phyloP scores from a whole-genome alignment of 208 protist genomes.

The Trypanosoma vivax region DNA sequence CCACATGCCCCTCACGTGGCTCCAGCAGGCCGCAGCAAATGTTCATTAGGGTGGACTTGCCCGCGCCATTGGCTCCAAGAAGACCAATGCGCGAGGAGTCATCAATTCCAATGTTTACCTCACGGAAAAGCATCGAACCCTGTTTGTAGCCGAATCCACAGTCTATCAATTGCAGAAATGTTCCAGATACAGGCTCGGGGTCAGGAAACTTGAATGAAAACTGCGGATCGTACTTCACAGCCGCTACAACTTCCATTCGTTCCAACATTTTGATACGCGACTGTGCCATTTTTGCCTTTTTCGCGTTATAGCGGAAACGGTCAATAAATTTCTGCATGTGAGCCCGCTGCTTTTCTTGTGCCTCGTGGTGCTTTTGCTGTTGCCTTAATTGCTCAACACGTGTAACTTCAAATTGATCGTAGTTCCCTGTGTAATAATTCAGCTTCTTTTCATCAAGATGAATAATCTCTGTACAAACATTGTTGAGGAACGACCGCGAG shows the following conservation, averaged over 20 bases:
- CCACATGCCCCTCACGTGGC: conserved; percentile 70
- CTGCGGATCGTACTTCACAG: conserved; percentile 81
- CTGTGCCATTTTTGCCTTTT: conserved; percentile 90
- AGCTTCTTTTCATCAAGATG: conserved; percentile 83
- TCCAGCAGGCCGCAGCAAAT: conserved; percentile 78
- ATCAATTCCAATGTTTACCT: conserved; percentile 90
- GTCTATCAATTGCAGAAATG: conserved; percentile 83
- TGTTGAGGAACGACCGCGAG: conserved; percentile 95
- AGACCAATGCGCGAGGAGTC: conserved; percentile 86
- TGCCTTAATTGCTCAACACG: conserved; percentile 83
- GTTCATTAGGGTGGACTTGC: conserved; percentile 95
- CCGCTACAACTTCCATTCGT: conserved; percentile 82
- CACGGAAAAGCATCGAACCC: conserved; percentile 75
- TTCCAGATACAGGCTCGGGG: conserved; percentile 67
- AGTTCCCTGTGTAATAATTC: conserved; percentile 92
- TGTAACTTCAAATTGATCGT: conserved; percentile 90
- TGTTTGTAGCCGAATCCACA: conserved; percentile 92
- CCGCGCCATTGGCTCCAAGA: conserved; percentile 88
- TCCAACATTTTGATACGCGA: conserved; percentile 92
- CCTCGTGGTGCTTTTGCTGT: conserved; percentile 83
- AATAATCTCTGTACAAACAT: conserved; percentile 93
- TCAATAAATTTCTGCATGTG: conserved; percentile 95
- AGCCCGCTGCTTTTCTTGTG: conserved; percentile 85
- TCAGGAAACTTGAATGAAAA: conserved; percentile 91
- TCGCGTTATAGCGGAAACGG: conserved; percentile 88